Percentiles rank a stretch among this genome's conserved stretches.
phyloP scores from a whole-genome alignment of 225 moss, liverwort and hornwort genomes.

The Pleurozium schreberi region DNA sequence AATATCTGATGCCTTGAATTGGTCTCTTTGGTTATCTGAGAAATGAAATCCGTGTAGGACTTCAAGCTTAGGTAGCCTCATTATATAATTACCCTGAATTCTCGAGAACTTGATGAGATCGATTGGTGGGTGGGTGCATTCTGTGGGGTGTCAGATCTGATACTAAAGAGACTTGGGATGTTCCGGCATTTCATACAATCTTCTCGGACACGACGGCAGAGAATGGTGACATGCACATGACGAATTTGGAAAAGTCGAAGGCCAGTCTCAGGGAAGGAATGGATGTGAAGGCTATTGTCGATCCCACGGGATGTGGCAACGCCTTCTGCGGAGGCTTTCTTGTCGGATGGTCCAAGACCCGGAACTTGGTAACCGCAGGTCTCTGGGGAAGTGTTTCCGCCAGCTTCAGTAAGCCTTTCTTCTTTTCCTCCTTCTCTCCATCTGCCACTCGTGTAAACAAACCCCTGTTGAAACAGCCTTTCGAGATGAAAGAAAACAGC shows the following conservation, averaged over 20 bases:
- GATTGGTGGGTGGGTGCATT: not conserved
- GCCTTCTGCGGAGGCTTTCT: conserved; percentile 84
- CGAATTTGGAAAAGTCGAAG: not conserved
- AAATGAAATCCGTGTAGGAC: not conserved
- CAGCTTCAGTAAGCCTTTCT: conserved; percentile 60
- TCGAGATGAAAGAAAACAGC: not conserved
- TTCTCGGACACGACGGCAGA: not conserved
- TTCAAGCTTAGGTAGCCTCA: not conserved
- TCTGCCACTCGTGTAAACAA: not conserved
- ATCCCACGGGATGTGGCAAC: conserved; percentile 94
- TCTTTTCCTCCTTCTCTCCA: not conserved
- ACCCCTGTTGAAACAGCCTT: not conserved
- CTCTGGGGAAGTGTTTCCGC: conserved; percentile 79
- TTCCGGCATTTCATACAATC: conserved; percentile 67
- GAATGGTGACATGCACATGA: not conserved
- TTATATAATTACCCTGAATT: not conserved
- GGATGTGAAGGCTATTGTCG: conserved; percentile 39
- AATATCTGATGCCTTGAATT: not conserved
- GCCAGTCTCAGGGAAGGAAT: not conserved
- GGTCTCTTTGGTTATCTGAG: not conserved
- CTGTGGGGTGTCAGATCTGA: conserved; percentile 41
- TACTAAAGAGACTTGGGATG: conserved; percentile 83
- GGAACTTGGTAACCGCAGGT: conserved; percentile 56
- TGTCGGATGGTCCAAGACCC: conserved; percentile 58
- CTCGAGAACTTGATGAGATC: not conserved